Base-by-base conservation (phyloP, 768 basidiomycete species). In the Neoboletus magnificus region DNA sequence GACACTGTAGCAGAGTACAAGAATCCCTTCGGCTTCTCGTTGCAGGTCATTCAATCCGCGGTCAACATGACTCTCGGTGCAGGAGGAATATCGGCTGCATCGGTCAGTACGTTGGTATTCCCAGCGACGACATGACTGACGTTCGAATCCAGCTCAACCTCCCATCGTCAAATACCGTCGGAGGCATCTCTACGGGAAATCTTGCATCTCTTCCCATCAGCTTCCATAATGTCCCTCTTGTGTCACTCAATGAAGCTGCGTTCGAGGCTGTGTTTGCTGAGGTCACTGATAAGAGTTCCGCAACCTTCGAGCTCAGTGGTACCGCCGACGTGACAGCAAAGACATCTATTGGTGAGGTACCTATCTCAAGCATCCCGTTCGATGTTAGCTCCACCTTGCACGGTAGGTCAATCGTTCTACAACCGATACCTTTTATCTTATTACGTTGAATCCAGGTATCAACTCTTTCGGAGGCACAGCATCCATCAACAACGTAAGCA, bases 21-120 rank as follows among this genome's bases (percentile, higher is more conserved):
- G 68, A 90, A 89, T 69, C 87, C 88, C 1, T 89, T 89, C 65
- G 87, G 87, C 4, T 90, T 90, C 71, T 81, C 83, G 12, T 66
- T 89, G 50, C 85, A 88, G 62, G 84, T 87, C 23, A 67, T 83
- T 12, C 75, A 80, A 58, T 73, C 82, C 2, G 76, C 77, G 1
- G 76, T 87, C 62, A 77, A 78, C 23, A 79, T 89, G 58, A 74
- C 75, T 45, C 68, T 90, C 44, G 73, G 71, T 18, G 70, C 71
- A 6, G 73, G 73, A 22, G 83, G 84, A 5, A 65, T 73, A 27
- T 71, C 82, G 54, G 75, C 81, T 36, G 85, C 85, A 29, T 69
- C 77, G 68, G 84, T 86, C 65, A 52, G 75, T 55, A 15, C 22
- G 25, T 35, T 43, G 47, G 23, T 29, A 18, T 33, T 48, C 22